Conservation (phyloP, 306 rosid species). For the Acacia crassicarpa region DNA sequence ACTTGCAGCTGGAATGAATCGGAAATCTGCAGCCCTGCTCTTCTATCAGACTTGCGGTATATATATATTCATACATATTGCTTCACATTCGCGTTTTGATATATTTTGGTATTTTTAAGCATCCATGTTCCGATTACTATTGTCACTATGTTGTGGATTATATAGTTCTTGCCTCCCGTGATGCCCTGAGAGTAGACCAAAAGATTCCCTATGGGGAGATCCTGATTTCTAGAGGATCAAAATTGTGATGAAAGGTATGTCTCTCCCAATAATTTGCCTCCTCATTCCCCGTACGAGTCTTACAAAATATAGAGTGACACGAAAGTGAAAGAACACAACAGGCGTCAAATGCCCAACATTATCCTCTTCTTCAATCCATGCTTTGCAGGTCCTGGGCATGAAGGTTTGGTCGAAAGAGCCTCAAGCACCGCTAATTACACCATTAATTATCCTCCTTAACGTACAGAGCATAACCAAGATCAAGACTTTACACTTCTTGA, state of each 20-base stretch:
- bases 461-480: neutral
- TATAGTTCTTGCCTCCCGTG: slow-evolving; percentile 65
- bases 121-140: neutral
- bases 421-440: neutral
- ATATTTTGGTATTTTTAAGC: slow-evolving; percentile 11
- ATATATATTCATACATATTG: neutral
- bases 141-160: slow-evolving; percentile 7
- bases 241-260: slow-evolving; percentile 55
- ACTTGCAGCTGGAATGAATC: slow-evolving; percentile 65
- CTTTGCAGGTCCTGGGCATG: neutral
- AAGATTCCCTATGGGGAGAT: slow-evolving; percentile 59
- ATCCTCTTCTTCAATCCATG: neutral
- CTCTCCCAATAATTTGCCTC: slow-evolving; percentile 17
- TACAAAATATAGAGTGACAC: neutral
- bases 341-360: neutral
- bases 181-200: slow-evolving; percentile 59
- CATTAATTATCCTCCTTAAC: neutral
- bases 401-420: neutral
- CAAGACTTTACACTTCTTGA: neutral
- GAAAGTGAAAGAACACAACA: neutral
- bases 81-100: neutral
- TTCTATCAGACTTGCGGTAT: slow-evolving; percentile 86
- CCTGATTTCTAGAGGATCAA: slow-evolving; percentile 65
- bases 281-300: neutral
- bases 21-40: slow-evolving; percentile 68